phyloP scores from a whole-genome alignment of 2,329 filamentous ascomycete species.

The Cladosporium phlei region DNA sequence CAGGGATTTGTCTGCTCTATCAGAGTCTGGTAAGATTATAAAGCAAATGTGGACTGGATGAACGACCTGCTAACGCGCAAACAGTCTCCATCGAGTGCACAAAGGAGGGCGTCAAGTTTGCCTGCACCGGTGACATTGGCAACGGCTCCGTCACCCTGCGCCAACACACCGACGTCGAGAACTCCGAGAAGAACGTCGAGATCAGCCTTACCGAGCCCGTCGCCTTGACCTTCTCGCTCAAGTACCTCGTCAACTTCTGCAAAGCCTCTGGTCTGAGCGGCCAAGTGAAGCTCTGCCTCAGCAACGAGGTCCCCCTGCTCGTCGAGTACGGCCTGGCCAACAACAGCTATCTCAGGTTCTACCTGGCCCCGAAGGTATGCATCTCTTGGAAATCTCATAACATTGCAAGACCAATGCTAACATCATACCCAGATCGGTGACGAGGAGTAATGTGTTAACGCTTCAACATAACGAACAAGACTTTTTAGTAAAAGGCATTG shows the following conservation, averaged over 20 bases:
- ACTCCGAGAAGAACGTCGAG: conserved; percentile 77
- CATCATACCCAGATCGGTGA: conserved; percentile 59
- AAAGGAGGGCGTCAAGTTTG: conserved; percentile 97
- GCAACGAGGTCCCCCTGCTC: conserved; percentile 89
- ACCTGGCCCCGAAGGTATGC: conserved; percentile 91
- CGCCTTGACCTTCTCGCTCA: conserved; percentile 92
- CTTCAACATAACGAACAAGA: conserved; percentile 1
- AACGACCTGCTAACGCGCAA: conserved; percentile 10
- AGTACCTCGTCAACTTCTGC: conserved; percentile 99
- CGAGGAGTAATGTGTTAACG: conserved; percentile 48
- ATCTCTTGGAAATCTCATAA: not conserved
- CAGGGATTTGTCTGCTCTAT: conserved; percentile 83
- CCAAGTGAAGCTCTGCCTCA: conserved; percentile 86
- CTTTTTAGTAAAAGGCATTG: conserved; percentile 9
- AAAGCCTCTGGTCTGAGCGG: conserved; percentile 83
- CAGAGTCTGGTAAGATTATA: conserved; percentile 75
- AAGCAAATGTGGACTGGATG: no score
- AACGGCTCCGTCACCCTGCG: conserved; percentile 90
- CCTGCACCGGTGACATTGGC: conserved; percentile 89
- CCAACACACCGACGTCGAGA: conserved; percentile 82
- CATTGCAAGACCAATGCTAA: conserved; percentile 32
- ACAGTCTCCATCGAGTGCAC: conserved; percentile 89
- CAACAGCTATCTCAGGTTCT: conserved; percentile 90
- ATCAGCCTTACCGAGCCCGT: conserved; percentile 93
- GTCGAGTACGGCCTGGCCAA: conserved; percentile 83